Evolutionary conservation across 2,329 filamentous ascomycete species (phyloP).

Genomic region (Dactylella cylindrospora): DNA sequence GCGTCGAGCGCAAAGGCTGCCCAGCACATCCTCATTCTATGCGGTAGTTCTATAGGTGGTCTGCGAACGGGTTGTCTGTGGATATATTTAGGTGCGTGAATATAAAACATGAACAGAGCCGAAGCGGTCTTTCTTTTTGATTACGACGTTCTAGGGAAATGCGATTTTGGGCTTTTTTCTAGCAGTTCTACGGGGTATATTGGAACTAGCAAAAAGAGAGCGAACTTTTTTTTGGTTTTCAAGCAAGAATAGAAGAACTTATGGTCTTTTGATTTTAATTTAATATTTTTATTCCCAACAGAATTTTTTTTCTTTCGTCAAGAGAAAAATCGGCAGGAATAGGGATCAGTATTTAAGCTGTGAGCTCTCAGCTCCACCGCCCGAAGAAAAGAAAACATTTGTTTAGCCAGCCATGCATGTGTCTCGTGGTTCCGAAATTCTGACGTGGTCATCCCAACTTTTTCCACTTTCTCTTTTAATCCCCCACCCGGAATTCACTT

Average conservation of each 20-base stretch:
- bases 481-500: background rate
- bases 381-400: too few species aligned
- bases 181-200: conserved; percentile 5
- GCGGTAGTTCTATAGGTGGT: conserved; percentile 33
- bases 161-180: too few species aligned
- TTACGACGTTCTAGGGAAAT: too few species aligned
- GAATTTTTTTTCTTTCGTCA: background rate
- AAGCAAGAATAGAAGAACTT: background rate
- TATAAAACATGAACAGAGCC: conserved; percentile 33
- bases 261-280: background rate
- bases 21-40: conserved; percentile 46
- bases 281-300: background rate
- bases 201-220: background rate
- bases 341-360: conserved; percentile 29
- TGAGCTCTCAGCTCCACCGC: conserved; percentile 2
- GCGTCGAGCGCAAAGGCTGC: conserved; percentile 42
- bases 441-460: conserved; percentile 42
- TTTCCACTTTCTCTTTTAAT: too few species aligned
- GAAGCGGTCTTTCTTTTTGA: too few species aligned
- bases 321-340: background rate
- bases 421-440: conserved; percentile 44
- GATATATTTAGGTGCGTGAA: conserved; percentile 26
- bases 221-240: too few species aligned
- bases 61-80: conserved; percentile 37
- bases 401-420: background rate